Base-by-base conservation (phyloP, 805 yeast species). In the Dipodascopsis uninucleata region DNA sequence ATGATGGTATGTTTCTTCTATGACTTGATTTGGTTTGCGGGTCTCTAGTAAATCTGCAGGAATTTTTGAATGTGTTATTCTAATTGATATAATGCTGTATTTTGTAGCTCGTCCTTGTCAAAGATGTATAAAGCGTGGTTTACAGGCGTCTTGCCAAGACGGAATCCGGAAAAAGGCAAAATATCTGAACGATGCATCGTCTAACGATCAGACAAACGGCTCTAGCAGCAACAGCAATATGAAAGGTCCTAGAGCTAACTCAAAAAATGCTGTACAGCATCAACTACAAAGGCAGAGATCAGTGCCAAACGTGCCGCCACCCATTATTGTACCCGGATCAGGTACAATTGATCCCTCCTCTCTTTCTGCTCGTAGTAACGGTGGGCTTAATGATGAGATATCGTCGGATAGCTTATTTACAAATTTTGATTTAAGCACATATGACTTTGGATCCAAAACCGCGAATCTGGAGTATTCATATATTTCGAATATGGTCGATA, bases 91-190 rank as follows among this genome's bases (percentile, higher is more conserved):
- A 34, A 17, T 18, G 10, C 38, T 26, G 24, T 21, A 14, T n/a
- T 7, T 28, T 12, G 17, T 3, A 45, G 75, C 68, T 61, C 76
- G 95, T 29, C 95, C 95, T 0, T 90, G 98, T 59, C 73, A 74
- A 43, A 65, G 96, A 39, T 90, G 98, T 63, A 62, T 82, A 2
- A 71, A 71, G 23, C 72, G 87, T 58, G 90, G 89, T 0, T 65
- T 87, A 12, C 75, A 72, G 1, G 75, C 69, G 12, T 71, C 85
- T 0, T 90, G 97, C 66, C 77, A 77, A 25, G 97, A 93, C 67
- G 96, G 96, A 4, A 93, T 93, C 2, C 69, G 97, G 36, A 72
- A 78, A 52, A 84, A 85, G 66, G 71, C 71, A n/a, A 90, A 90
- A 63, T 89, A 89, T 54, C 64, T 89, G 42, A 70, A 76, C 24